These are phyloP conservation scores for Tetrahymena malaccensis DNA, from an alignment of 73 alveolate genomes.

Conservation along the genomic window DNA sequence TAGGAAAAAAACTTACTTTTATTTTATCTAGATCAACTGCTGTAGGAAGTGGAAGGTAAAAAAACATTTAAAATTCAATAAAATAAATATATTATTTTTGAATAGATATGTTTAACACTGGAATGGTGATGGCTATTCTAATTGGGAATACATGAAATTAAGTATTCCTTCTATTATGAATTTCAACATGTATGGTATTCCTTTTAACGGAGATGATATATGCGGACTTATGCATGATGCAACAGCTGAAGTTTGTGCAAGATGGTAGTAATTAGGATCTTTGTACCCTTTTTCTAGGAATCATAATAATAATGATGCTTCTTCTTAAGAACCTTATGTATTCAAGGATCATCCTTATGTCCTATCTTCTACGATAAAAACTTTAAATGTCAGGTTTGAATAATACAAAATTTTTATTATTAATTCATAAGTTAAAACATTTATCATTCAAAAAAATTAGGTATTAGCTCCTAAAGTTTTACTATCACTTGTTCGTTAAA, in stretches of 20 bases:
- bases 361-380: neutral
- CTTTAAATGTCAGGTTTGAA: neutral
- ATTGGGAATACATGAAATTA: constrained; percentile 74
- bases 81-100: too few species aligned
- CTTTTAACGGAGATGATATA: constrained; percentile 91
- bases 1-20: constrained; percentile 54
- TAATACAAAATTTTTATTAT: too few species aligned
- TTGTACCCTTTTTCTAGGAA: constrained; percentile 86
- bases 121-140: constrained; percentile 84
- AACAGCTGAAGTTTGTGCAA: constrained; percentile 63
- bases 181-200: constrained; percentile 93
- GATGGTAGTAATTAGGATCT: constrained; percentile 77
- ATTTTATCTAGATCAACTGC: constrained; percentile 77
- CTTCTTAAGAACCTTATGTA: constrained; percentile 38
- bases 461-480: constrained; percentile 77
- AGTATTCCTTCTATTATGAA: constrained; percentile 84
- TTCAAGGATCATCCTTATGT: constrained; percentile 12
- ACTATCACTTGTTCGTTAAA: constrained; percentile 19
- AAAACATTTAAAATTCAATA: too few species aligned
- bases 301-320: constrained; percentile 48
- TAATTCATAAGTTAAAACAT: too few species aligned
- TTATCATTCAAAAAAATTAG: constrained; percentile 3
- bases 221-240: constrained; percentile 87
- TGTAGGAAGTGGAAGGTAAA: constrained; percentile 81
- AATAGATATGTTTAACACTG: constrained; percentile 73